Evolutionary conservation across 2,329 filamentous ascomycete genomes (phyloP).

Genomic region (Clarireedia hainanense): DNA sequence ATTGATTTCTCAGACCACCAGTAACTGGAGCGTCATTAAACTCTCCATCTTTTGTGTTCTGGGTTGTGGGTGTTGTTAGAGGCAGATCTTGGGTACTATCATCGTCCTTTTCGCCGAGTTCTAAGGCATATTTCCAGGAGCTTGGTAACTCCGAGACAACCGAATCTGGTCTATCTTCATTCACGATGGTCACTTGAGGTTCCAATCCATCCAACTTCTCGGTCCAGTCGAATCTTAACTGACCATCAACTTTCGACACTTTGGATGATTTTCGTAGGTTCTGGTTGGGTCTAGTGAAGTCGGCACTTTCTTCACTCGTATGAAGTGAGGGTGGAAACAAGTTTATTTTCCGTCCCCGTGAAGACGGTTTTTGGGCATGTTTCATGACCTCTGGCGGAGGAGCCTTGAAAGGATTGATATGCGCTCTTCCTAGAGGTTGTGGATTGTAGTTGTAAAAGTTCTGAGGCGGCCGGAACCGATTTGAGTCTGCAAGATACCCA

Average conservation of each 20-base stretch:
- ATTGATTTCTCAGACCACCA: neutral
- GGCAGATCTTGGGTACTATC: neutral
- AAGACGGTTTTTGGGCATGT: neutral
- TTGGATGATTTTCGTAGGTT: neutral
- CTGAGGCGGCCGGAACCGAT: constrained; percentile 13
- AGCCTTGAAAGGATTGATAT: constrained; percentile 25
- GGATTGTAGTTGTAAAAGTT: constrained; percentile 13
- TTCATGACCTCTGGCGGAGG: constrained; percentile 20
- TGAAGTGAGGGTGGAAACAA: constrained; percentile 9
- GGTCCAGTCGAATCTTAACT: constrained; percentile 15
- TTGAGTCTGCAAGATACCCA: constrained; percentile 26
- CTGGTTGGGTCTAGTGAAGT: constrained; percentile 3
- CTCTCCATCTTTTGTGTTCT: neutral
- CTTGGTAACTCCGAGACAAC: constrained; percentile 8
- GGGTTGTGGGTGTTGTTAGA: neutral
- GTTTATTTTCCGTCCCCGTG: neutral
- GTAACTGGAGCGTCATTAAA: neutral
- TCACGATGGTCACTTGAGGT: constrained; percentile 3
- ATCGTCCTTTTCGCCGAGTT: constrained; percentile 10
- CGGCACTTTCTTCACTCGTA: constrained; percentile 9
- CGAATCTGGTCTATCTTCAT: neutral
- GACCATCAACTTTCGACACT: neutral
- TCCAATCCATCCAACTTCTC: constrained; percentile 15
- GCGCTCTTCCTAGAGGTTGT: constrained; percentile 16
- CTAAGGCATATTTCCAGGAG: constrained; percentile 15